These are phyloP conservation scores for Penicillium brasilianum DNA, from an alignment of 2,329 filamentous ascomycete genomes.

Conservation along the genomic window DNA sequence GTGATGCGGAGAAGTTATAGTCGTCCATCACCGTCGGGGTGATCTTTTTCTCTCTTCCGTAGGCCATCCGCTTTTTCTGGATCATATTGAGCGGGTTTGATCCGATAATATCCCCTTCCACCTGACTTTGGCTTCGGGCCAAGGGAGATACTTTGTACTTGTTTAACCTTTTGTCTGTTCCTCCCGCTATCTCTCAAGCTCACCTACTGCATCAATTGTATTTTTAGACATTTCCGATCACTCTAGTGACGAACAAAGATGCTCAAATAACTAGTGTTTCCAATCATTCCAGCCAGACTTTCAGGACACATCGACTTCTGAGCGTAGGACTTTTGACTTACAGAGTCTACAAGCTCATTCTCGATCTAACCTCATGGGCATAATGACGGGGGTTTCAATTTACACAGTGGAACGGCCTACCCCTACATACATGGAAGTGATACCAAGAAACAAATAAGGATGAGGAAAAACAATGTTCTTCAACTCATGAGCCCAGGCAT, in stretches of 20 bases:
- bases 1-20: constrained; percentile 31
- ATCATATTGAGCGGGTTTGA: constrained; percentile 15
- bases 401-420: constrained; percentile 11
- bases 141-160: constrained; percentile 24
- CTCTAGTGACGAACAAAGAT: constrained; percentile 19
- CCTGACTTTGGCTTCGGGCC: constrained; percentile 17
- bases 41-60: constrained; percentile 8
- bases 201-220: constrained; percentile 35
- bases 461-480: constrained; percentile 19
- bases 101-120: constrained; percentile 22
- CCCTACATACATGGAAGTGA: constrained; percentile 24
- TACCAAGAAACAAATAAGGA: constrained; percentile 13
- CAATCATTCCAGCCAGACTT: not conserved
- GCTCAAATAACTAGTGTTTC: not conserved
- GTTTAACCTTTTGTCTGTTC: constrained; percentile 11
- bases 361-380: too few relatives aligned
- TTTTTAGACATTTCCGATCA: constrained; percentile 33
- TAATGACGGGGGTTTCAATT: constrained; percentile 4
- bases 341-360: not conserved
- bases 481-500: constrained; percentile 20
- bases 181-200: constrained; percentile 17
- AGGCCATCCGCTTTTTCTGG: constrained; percentile 5
- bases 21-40: not conserved
- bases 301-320: not conserved
- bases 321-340: too few relatives aligned